Conservation (phyloP, 2,329 filamentous ascomycete species). For the Ophiostoma piceae region DNA sequence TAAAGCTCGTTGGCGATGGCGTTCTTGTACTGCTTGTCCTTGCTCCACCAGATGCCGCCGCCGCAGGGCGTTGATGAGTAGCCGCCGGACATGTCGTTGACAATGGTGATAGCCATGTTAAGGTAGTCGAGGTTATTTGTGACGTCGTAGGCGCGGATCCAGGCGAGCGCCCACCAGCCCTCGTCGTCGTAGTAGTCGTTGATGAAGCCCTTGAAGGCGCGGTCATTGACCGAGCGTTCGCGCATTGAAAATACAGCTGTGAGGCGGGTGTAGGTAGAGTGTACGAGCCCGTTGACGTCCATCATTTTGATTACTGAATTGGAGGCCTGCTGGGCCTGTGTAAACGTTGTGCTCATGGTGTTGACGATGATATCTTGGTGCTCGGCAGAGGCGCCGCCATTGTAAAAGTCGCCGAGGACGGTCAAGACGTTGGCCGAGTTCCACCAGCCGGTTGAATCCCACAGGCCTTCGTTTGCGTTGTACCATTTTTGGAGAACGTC, state of each 20-base stretch:
- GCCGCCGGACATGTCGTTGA: slow-evolving; percentile 47
- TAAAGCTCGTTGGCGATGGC: slow-evolving; percentile 55
- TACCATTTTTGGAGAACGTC: slow-evolving; percentile 57
- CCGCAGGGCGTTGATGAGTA: slow-evolving; percentile 38
- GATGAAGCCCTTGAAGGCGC: slow-evolving; percentile 43
- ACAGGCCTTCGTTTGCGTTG: slow-evolving; percentile 54
- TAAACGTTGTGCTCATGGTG: slow-evolving; percentile 44
- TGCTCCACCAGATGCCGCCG: slow-evolving; percentile 56
- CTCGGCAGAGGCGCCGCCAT: slow-evolving; percentile 34
- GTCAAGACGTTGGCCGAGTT: slow-evolving; percentile 65
- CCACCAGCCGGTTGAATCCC: slow-evolving; percentile 66
- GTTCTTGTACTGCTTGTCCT: slow-evolving; percentile 46
- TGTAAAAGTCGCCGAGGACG: slow-evolving; percentile 50
- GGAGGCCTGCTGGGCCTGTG: slow-evolving; percentile 41
- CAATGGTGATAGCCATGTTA: slow-evolving; percentile 47
- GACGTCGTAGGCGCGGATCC: slow-evolving; percentile 51
- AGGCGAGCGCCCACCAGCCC: slow-evolving; percentile 58
- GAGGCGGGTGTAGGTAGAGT: slow-evolving; percentile 36
- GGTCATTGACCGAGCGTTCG: slow-evolving; percentile 30
- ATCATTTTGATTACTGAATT: slow-evolving; percentile 38
- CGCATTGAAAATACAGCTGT: neutral
- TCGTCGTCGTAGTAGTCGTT: slow-evolving; percentile 58
- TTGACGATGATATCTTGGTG: slow-evolving; percentile 38
- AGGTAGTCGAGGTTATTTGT: slow-evolving; percentile 46
- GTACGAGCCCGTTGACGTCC: slow-evolving; percentile 35